Evolutionary conservation across 2,329 filamentous ascomycete species (phyloP).

Genomic region (Orbilia brochopaga): DNA sequence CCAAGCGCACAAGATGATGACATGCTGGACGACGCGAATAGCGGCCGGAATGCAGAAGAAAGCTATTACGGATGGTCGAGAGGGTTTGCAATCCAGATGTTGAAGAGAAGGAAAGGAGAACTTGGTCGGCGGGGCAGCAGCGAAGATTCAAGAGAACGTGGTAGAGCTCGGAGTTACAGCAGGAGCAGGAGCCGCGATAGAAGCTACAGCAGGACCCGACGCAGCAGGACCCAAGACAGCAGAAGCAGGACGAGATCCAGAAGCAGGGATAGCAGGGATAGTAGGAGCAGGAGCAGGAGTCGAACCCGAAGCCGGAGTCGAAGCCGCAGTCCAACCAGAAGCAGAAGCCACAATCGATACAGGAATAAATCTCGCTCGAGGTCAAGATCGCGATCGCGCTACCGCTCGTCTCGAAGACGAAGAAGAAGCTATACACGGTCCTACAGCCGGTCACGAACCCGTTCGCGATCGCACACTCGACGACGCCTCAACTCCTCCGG

Average conservation of each 20-base stretch:
- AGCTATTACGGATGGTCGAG: slow-evolving; percentile 90
- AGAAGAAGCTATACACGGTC: slow-evolving; percentile 48
- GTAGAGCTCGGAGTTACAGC: slow-evolving; percentile 54
- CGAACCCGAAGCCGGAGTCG: slow-evolving; percentile 20
- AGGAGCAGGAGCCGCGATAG: slow-evolving; percentile 56
- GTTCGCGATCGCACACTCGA: slow-evolving; percentile 38
- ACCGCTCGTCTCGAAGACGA: slow-evolving; percentile 39
- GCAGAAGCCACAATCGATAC: slow-evolving; percentile 29
- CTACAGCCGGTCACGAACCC: slow-evolving; percentile 39
- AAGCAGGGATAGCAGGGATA: slow-evolving; percentile 43
- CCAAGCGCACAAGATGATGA: slow-evolving; percentile 58
- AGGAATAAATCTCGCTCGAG: slow-evolving; percentile 34
- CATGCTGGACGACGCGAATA: slow-evolving; percentile 62
- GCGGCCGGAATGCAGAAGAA: slow-evolving; percentile 69
- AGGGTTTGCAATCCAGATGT: slow-evolving; percentile 81
- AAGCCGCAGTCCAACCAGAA: slow-evolving; percentile 22
- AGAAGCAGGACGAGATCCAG: slow-evolving; percentile 55
- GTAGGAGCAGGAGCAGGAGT: slow-evolving; percentile 16
- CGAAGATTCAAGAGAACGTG: slow-evolving; percentile 50
- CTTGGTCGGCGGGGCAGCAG: slow-evolving; percentile 31
- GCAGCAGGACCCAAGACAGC: slow-evolving; percentile 28
- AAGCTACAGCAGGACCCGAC: slow-evolving; percentile 56
- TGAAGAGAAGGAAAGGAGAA: slow-evolving; percentile 61
- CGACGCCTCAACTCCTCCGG: slow-evolving; percentile 42
- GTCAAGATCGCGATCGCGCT: slow-evolving; percentile 31